These are phyloP conservation scores for Candida wancherniae DNA, from an alignment of 805 yeast genomes.

Conservation along the genomic window DNA sequence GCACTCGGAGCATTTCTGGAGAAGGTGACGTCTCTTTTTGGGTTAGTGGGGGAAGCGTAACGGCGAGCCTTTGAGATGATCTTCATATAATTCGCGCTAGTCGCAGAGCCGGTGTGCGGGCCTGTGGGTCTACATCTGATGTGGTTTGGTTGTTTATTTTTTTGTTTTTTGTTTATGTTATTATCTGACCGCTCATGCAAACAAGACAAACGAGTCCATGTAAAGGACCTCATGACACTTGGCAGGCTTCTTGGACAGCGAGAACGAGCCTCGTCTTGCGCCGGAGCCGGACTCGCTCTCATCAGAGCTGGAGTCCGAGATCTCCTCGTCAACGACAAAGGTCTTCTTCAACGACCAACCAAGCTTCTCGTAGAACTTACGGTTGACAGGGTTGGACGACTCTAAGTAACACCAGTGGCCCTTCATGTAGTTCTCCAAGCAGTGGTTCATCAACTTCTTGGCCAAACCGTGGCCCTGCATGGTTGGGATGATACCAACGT, in stretches of 20 bases:
- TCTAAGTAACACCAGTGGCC: slow-evolving; percentile 45
- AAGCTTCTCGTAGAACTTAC: slow-evolving; percentile 48
- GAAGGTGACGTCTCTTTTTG: too few relatives aligned
- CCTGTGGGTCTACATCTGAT: too few relatives aligned
- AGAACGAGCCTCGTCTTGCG: slow-evolving; percentile 12
- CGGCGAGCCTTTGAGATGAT: too few relatives aligned
- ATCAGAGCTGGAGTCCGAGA: slow-evolving; percentile 15
- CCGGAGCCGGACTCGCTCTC: slow-evolving; percentile 12
- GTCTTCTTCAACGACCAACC: slow-evolving; percentile 41
- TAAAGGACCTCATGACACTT: slow-evolving; percentile 10
- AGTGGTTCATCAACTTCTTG: slow-evolving; percentile 45
- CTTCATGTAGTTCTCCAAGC: slow-evolving; percentile 43
- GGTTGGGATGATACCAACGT: slow-evolving; percentile 52
- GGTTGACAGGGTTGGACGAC: slow-evolving; percentile 51
- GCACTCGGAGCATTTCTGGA: too few relatives aligned
- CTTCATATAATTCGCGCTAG: too few relatives aligned
- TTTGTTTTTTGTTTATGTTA: too few relatives aligned
- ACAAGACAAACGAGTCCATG: slow-evolving; percentile 18
- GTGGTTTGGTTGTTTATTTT: too few relatives aligned
- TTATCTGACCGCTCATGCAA: too few relatives aligned
- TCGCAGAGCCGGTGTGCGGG: too few relatives aligned
- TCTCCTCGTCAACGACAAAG: slow-evolving; percentile 25
- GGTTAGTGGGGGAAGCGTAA: too few relatives aligned
- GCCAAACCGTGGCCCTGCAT: slow-evolving; percentile 61
- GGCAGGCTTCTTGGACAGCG: slow-evolving; percentile 3